Evolutionary conservation across 495 filamentous ascomycete species (phyloP).

Genomic region (Podospora appendiculata): DNA sequence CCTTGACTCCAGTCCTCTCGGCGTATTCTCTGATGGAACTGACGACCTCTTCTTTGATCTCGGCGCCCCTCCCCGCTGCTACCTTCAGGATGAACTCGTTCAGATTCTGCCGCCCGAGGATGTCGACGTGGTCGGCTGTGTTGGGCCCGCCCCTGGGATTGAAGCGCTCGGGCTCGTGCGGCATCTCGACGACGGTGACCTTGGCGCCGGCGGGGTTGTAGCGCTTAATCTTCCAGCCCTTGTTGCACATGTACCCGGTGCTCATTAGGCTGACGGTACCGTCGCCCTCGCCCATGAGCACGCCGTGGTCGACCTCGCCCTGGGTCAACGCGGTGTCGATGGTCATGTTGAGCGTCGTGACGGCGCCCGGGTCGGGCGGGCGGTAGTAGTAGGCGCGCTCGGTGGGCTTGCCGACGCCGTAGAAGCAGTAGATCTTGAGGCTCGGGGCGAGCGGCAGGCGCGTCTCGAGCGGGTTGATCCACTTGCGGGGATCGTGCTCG

Average conservation of each 20-base stretch:
- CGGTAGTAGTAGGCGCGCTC: conserved; percentile 90
- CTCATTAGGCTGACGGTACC: conserved; percentile 88
- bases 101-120: conserved; percentile 76
- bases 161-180: conserved; percentile 89
- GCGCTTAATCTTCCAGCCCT: conserved; percentile 86
- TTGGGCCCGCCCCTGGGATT: conserved; percentile 88
- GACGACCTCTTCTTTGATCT: conserved; percentile 67
- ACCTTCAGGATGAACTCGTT: conserved; percentile 88
- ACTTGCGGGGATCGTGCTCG: conserved; percentile 71
- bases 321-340: conserved; percentile 75
- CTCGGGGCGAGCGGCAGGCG: conserved; percentile 81
- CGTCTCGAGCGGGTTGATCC: conserved; percentile 92
- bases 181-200: conserved; percentile 89
- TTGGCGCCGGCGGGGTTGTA: conserved; percentile 82
- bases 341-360: conserved; percentile 68
- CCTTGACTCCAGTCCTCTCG: conserved; percentile 64
- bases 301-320: conserved; percentile 71
- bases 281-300: conserved; percentile 89
- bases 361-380: conserved; percentile 54
- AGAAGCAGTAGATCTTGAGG: conserved; percentile 97
- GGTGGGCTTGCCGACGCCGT: conserved; percentile 85
- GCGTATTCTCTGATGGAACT: conserved; percentile 78
- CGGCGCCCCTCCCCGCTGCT: conserved; percentile 77
- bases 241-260: conserved; percentile 91
- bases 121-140: conserved; percentile 96